Base-by-base conservation (phyloP, 2,329 filamentous ascomycete genomes). In the Fusarium nisikadoi region DNA sequence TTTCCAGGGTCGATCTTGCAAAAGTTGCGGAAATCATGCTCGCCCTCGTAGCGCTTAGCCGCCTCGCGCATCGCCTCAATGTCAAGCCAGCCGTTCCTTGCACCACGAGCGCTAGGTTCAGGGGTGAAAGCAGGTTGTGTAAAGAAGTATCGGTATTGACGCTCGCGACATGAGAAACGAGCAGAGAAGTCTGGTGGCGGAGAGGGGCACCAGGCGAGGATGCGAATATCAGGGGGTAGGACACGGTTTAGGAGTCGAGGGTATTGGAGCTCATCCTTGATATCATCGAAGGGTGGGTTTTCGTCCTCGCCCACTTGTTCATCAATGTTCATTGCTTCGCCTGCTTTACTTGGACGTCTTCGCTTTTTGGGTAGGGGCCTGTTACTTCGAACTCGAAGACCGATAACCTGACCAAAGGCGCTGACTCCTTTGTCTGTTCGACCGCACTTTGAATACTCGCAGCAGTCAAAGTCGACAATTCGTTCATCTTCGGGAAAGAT, bases 91-190 rank as follows among this genome's bases (percentile, higher is more conserved):
- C 94, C 95, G 72, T 91, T 88, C 78, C 88, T 88, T 58, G 74
- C 73, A 77, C 75, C 72, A 75, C 59, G 43, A 29, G 77, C 69
- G 11, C 78, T 68, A 4, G 81, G 81, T 8, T 89, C 85, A 0
- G 94, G 94, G 5, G 90, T 84, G 78, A 94, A 97, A 3, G 93
- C 93, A 0, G 96, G 96, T 79, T 98, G 94, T 0, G 96, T 98
- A 84, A 99, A 99, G 85, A 97, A 98, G 83, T 99, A 99, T 64
- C 94, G 91, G 84, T 99, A 99, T 73, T 93, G 92, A 27, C 96
- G 89, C 82, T 98, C 94, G 69, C 92, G 90, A 82, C 96, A 99
- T 59, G 93, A 94, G 86, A 98, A 98, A 43, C 96, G 91, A 8
- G 96, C 96, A 38, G 93, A 94, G 81, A 99, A 99, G 68, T 89